Percentiles rank a stretch among this genome's conserved stretches.
Evolutionary conservation across 2,329 filamentous ascomycete species (phyloP).

Genomic region (Sporothrix protearum): DNA sequence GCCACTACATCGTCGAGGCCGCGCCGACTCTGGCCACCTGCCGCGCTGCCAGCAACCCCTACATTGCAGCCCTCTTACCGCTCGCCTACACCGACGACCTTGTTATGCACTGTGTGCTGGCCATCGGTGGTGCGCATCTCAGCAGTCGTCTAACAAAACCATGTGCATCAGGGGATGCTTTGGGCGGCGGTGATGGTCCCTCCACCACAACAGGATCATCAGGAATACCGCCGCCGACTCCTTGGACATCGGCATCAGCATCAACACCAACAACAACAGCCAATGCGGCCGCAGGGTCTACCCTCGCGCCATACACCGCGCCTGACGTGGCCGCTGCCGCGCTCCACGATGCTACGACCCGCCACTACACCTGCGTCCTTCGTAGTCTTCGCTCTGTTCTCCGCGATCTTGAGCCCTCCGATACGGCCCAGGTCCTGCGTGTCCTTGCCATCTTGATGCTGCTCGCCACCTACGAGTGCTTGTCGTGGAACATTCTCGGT

Average conservation of each 20-base stretch:
- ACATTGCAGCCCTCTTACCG: constrained; percentile 27
- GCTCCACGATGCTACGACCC: constrained; percentile 27
- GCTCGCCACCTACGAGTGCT: constrained; percentile 27
- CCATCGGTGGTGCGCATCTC: constrained; percentile 27
- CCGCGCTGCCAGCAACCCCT: constrained; percentile 26
- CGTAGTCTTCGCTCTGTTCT: constrained; percentile 27
- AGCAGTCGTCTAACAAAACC: constrained; percentile 21
- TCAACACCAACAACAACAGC: neutral
- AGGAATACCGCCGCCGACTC: neutral
- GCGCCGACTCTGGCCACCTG: constrained; percentile 22
- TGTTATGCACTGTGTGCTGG: constrained; percentile 30
- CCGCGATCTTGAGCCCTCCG: constrained; percentile 23
- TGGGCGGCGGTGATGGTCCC: neutral
- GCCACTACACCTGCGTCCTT: constrained; percentile 29
- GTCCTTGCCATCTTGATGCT: constrained; percentile 26
- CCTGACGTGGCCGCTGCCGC: constrained; percentile 17
- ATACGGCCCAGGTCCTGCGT: constrained; percentile 26
- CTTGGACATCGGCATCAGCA: neutral
- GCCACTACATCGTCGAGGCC: constrained; percentile 27
- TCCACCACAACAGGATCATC: neutral
- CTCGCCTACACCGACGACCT: constrained; percentile 31
- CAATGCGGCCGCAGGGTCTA: neutral
- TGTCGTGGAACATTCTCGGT: constrained; percentile 26
- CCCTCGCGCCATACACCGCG: neutral
- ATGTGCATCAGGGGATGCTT: neutral